Base-by-base conservation (phyloP, 805 yeast species). In the Yamadazyma endophytica region DNA sequence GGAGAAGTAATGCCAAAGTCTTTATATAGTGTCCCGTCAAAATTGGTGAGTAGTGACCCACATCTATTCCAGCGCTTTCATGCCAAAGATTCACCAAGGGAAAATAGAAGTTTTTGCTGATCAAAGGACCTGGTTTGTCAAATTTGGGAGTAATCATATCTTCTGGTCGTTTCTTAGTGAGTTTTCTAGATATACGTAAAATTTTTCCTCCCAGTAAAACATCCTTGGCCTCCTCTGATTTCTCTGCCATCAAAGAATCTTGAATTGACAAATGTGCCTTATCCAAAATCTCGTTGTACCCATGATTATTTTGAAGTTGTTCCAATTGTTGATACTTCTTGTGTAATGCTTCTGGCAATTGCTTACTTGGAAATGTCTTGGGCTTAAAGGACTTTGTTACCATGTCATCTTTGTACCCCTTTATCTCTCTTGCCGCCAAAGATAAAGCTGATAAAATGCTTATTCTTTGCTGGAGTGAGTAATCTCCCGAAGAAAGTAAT, bases 401-500 rank as follows among this genome's bases (percentile, higher is more conserved):
- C 0, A 45, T 39, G 1, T 51, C 63, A 49, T 81, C 90, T 4
- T 69, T 65, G 18, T 65, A 52, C 0, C 88, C 90, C 26, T 82
- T 62, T 7, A 88, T 61, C 40, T 83, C 87, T 37, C 95, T 57
- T 0, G 88, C 86, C 3, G 84, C 74, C 15, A 88, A 57, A 0
- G 89, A 80, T 9, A 86, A 49, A 1, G 84, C 61, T 4, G 89
- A 75, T 13, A 92, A 54, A 6, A 89, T 64, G 17, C 74, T 58
- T 58, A 89, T 65, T 28, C 97, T 57, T 37, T 81, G 89, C 39
- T 83, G 92, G 13, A 92, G 52, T 0, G 95, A 86, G 39, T 82
- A 76, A 47, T 90, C 98, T 0, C 89, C 88, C 0, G 70, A 64
- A 21, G 75, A 60, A 12, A 88, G 58, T 12, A 79, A 52, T 17